Percentiles rank a stretch among this genome's conserved stretches.
Evolutionary conservation across 805 yeast genomes (phyloP).

Genomic region (Suhomyces sp.): DNA sequence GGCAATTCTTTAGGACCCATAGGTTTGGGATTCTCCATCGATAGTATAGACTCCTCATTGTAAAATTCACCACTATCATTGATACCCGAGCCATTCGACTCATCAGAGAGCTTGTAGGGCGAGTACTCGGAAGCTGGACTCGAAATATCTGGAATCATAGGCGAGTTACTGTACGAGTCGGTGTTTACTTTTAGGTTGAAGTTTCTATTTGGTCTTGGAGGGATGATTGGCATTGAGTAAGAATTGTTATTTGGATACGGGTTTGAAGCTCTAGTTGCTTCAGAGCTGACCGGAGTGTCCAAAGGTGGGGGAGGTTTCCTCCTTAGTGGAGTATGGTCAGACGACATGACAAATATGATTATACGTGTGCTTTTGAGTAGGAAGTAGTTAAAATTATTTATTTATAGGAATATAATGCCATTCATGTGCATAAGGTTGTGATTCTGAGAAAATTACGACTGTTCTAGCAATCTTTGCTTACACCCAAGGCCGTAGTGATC

Average conservation of each 20-base stretch:
- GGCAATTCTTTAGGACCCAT: slow-evolving; percentile 41
- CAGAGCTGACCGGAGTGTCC: neutral
- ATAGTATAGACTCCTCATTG: slow-evolving; percentile 22
- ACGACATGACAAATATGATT: neutral
- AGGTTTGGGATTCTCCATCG: slow-evolving; percentile 34
- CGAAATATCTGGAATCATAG: neutral
- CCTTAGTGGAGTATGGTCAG: slow-evolving; percentile 10
- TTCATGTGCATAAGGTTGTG: neutral
- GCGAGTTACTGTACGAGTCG: neutral
- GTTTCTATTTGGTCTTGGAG: neutral
- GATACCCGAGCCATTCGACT: neutral
- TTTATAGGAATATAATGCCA: neutral
- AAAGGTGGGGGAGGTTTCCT: slow-evolving; percentile 27
- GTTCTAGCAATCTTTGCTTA: neutral
- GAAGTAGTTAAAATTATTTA: neutral
- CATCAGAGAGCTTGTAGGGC: neutral
- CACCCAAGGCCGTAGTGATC: neutral
- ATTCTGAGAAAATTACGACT: neutral
- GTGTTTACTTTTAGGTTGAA: neutral
- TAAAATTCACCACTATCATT: neutral
- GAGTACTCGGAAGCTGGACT: neutral
- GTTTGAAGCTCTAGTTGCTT: neutral
- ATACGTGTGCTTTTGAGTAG: neutral
- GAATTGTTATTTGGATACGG: neutral
- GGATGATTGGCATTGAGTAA: slow-evolving; percentile 2